A percentile compares a stretch with the other conserved stretches of the same genome.
These are phyloP conservation scores for Nakataea oryzae DNA, from an alignment of 2,329 filamentous ascomycete species.

Conservation along the genomic window DNA sequence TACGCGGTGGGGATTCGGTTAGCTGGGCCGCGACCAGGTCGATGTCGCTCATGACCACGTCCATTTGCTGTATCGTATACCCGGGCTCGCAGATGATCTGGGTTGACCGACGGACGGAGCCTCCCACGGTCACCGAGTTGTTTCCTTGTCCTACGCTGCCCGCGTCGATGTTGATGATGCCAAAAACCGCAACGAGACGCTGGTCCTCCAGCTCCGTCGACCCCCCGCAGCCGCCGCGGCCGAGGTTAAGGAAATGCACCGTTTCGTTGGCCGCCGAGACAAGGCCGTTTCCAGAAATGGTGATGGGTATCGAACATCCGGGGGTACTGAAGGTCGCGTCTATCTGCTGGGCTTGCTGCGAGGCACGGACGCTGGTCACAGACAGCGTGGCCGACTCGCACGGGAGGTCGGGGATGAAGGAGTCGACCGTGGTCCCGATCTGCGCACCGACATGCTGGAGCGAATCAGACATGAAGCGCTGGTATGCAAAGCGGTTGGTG, in stretches of 20 bases:
- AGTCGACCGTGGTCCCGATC: conserved; percentile 21
- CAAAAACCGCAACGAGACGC: conserved; percentile 15
- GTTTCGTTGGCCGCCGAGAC: conserved; percentile 1
- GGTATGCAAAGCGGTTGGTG: conserved; percentile 21
- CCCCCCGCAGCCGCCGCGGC: conserved; percentile 11
- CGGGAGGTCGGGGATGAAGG: conserved; percentile 19
- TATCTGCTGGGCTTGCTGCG: conserved; percentile 11
- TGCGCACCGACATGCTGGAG: conserved; percentile 11
- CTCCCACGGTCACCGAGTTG: conserved; percentile 8
- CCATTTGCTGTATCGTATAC: conserved; percentile 13
- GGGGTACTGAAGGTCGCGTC: conserved; percentile 18
- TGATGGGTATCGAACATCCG: conserved; percentile 10
- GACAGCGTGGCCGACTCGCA: conserved; percentile 19
- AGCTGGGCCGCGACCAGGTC: conserved; percentile 10
- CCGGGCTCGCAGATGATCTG: conserved; percentile 17
- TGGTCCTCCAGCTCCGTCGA: conserved; percentile 10
- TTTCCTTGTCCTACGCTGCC: not conserved
- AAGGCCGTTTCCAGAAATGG: conserved; percentile 8
- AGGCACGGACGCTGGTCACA: conserved; percentile 14
- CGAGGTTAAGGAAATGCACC: conserved; percentile 11
- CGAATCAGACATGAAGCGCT: conserved; percentile 16
- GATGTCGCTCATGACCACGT: conserved; percentile 13
- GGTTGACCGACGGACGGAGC: conserved; percentile 13
- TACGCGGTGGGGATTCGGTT: not conserved
- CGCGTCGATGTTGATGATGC: conserved; percentile 10